phyloP scores from a whole-genome alignment of 768 basidiomycete species.

The Boletus sensibilis region DNA sequence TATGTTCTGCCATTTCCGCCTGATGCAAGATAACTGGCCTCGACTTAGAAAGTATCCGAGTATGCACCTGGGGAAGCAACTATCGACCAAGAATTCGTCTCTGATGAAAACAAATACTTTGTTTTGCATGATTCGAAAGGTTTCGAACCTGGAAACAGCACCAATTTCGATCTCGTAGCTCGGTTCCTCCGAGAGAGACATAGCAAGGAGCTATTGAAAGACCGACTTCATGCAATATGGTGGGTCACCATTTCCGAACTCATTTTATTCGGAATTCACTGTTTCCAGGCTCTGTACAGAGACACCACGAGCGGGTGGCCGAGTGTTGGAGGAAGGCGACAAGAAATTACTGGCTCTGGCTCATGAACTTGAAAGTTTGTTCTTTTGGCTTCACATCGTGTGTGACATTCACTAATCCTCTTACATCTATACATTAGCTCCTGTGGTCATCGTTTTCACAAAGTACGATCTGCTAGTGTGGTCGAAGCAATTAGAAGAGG shows the following conservation, averaged over 20 bases:
- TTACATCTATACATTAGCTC: background rate
- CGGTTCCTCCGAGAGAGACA: constrained; percentile 2
- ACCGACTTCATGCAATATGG: constrained; percentile 7
- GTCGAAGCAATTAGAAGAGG: background rate
- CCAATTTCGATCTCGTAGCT: background rate
- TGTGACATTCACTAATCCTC: background rate
- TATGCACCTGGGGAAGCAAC: constrained; percentile 2
- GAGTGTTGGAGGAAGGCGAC: constrained; percentile 8
- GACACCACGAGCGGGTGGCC: constrained; percentile 5
- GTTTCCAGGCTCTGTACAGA: constrained; percentile 7
- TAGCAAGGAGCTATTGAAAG: background rate
- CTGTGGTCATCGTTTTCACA: constrained; percentile 6
- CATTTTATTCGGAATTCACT: background rate
- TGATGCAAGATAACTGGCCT: no score
- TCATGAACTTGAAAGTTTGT: background rate
- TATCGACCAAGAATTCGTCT: constrained; percentile 7
- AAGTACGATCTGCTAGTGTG: constrained; percentile 5
- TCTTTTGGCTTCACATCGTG: no score
- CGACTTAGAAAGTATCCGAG: background rate
- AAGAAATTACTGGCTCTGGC: constrained; percentile 3
- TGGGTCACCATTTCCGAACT: background rate
- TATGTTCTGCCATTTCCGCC: no score
- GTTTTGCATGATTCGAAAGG: constrained; percentile 7
- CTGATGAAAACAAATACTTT: constrained; percentile 5
- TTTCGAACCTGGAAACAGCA: constrained; percentile 1